Conservation (phyloP, 768 basidiomycete species). For the Imleria badia region DNA sequence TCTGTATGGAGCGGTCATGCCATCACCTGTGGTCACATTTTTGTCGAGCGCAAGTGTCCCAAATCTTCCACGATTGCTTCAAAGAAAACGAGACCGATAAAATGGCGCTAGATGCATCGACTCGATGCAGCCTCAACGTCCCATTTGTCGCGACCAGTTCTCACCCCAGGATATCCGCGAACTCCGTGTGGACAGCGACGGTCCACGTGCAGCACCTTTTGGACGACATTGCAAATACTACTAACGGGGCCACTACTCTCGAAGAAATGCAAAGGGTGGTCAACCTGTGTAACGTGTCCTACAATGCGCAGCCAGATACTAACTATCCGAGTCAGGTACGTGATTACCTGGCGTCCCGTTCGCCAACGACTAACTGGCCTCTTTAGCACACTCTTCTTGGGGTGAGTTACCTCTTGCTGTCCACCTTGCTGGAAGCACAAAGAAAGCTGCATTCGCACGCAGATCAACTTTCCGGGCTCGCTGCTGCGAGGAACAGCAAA, state of each 20-base stretch:
- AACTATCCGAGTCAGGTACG: not conserved
- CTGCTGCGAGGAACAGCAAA: not conserved
- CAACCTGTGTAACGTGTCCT: not conserved
- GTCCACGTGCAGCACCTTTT: not conserved
- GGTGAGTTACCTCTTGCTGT: not conserved
- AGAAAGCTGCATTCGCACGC: not conserved
- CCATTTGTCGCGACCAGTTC: constrained; percentile 12
- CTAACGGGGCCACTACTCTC: not conserved
- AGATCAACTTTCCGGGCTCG: not conserved
- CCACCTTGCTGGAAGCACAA: not conserved
- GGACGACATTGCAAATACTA: not conserved
- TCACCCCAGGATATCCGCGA: not conserved
- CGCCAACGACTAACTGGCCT: not conserved
- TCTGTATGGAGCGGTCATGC: constrained; percentile 13
- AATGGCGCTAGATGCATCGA: constrained; percentile 7
- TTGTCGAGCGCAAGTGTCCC: constrained; percentile 8
- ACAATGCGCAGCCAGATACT: not conserved
- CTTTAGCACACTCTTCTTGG: not conserved
- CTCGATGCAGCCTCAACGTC: constrained; percentile 6
- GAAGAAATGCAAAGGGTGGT: constrained; percentile 10
- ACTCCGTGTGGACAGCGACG: not conserved
- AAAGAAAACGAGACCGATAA: not conserved
- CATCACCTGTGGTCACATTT: constrained; percentile 15
- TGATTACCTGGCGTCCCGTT: not conserved
- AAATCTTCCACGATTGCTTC: not conserved